A percentile compares a stretch with the other conserved stretches of the same genome.
Conservation (phyloP, 2,329 filamentous ascomycete species). For the Coniochaeta prunicola region DNA sequence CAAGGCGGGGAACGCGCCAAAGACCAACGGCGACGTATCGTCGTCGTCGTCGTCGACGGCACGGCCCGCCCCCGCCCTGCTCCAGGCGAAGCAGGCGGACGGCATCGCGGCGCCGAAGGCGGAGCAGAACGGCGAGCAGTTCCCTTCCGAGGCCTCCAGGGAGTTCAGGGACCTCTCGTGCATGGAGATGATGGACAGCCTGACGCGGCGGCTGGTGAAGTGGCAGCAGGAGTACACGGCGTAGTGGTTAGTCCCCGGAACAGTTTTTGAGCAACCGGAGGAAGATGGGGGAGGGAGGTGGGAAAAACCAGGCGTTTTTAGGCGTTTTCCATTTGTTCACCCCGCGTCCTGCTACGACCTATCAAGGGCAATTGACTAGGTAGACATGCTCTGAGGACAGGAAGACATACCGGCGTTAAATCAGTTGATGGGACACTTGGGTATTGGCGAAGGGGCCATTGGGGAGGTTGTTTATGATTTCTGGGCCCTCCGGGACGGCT, state of each 20-base stretch:
- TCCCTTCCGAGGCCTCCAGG: conserved; percentile 18
- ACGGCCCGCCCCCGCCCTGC: conserved; percentile 7
- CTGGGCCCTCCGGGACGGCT: neutral
- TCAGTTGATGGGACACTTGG: neutral
- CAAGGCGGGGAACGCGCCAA: conserved; percentile 26
- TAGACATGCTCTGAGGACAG: neutral
- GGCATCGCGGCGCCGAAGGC: conserved; percentile 8
- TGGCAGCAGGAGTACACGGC: conserved; percentile 69
- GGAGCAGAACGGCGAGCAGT: conserved; percentile 27
- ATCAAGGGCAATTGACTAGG: neutral
- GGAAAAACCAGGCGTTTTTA: conserved; percentile 3
- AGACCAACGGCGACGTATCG: conserved; percentile 21
- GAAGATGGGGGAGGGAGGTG: too few relatives aligned
- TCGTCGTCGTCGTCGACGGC: too few relatives aligned
- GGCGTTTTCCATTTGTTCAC: conserved; percentile 3
- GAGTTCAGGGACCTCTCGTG: conserved; percentile 72
- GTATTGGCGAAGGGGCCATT: conserved; percentile 4
- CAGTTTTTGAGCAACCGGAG: neutral
- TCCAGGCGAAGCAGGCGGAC: conserved; percentile 13
- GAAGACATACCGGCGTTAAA: conserved; percentile 1
- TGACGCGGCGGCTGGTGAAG: conserved; percentile 72
- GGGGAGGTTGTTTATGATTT: neutral
- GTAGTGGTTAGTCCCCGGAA: conserved; percentile 4
- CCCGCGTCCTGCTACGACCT: neutral
- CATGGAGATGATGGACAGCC: conserved; percentile 83